phyloP scores from a whole-genome alignment of 352 stramenopile genomes.

The Pythium vanterpoolii region DNA sequence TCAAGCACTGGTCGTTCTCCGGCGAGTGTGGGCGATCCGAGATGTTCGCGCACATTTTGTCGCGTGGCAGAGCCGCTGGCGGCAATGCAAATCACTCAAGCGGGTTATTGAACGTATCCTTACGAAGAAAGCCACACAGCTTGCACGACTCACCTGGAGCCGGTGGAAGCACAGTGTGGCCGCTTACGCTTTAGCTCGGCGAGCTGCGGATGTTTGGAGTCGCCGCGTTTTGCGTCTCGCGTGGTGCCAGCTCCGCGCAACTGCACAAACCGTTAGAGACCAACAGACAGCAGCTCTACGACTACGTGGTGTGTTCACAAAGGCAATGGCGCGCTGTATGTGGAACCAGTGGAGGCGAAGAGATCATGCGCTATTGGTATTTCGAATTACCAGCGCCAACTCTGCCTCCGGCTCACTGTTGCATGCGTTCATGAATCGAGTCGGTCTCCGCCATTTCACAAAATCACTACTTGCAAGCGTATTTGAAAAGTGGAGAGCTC shows the following conservation, averaged over 20 bases:
- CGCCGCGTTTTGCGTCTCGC: not conserved
- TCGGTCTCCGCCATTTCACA: not conserved
- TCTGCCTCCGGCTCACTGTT: not conserved
- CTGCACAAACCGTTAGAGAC: no score
- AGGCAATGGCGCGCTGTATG: not conserved
- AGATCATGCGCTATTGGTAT: not conserved
- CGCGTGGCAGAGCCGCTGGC: not conserved
- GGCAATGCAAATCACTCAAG: not conserved
- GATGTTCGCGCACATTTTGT: not conserved
- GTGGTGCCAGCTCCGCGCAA: not conserved
- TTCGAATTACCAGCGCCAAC: not conserved
- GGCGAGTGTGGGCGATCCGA: constrained; percentile 4
- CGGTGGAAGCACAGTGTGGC: not conserved
- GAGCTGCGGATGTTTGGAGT: not conserved
- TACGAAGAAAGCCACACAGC: not conserved
- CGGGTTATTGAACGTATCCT: not conserved
- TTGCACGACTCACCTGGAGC: not conserved
- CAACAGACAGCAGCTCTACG: not conserved
- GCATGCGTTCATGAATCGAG: not conserved
- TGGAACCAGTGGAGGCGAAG: constrained; percentile 16
- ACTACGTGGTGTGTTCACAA: not conserved
- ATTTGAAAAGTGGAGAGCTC: constrained; percentile 3
- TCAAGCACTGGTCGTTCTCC: not conserved
- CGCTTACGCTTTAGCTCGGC: not conserved
- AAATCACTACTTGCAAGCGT: not conserved